phyloP scores from a whole-genome alignment of 371 early-diverging fungal species.

The Mortierella sp. region DNA sequence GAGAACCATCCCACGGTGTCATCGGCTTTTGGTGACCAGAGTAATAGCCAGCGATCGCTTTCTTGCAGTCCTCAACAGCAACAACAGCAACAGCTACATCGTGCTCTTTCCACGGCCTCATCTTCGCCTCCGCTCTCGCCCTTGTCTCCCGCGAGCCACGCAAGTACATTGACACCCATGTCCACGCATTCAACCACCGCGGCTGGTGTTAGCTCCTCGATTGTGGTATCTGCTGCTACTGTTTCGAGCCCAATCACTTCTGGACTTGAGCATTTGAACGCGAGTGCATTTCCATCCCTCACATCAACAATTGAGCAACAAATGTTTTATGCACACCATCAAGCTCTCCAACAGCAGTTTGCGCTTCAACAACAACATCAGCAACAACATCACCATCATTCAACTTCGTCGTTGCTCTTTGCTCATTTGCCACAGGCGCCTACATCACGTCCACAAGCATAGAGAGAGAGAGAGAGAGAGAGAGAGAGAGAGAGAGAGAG shows the following conservation, averaged over 20 bases:
- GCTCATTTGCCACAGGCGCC: too few relatives aligned
- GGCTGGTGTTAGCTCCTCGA: neutral
- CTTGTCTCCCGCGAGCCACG: slow-evolving; percentile 13
- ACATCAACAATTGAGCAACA: slow-evolving; percentile 48
- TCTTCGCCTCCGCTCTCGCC: slow-evolving; percentile 41
- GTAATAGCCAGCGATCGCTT: neutral
- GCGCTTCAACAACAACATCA: slow-evolving; percentile 43
- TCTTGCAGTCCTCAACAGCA: neutral
- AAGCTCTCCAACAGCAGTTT: slow-evolving; percentile 42
- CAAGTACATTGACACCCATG: slow-evolving; percentile 3
- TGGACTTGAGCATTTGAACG: slow-evolving; percentile 7
- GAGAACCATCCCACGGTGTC: neutral
- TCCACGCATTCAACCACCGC: too few relatives aligned
- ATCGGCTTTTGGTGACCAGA: too few relatives aligned
- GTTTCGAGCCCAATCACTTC: neutral
- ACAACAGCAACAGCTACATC: slow-evolving; percentile 5
- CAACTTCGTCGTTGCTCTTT: slow-evolving; percentile 8
- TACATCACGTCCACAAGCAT: too few relatives aligned
- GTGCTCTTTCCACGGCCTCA: slow-evolving; percentile 2
- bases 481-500: too few relatives aligned
- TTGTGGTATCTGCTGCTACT: slow-evolving; percentile 1
- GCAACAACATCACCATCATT: slow-evolving; percentile 30
- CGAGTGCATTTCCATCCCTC: slow-evolving; percentile 26
- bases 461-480: too few relatives aligned
- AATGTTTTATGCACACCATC: slow-evolving; percentile 47